These are phyloP conservation scores for Didymella pinodella DNA, from an alignment of 2,329 filamentous ascomycete species.

Conservation along the genomic window DNA sequence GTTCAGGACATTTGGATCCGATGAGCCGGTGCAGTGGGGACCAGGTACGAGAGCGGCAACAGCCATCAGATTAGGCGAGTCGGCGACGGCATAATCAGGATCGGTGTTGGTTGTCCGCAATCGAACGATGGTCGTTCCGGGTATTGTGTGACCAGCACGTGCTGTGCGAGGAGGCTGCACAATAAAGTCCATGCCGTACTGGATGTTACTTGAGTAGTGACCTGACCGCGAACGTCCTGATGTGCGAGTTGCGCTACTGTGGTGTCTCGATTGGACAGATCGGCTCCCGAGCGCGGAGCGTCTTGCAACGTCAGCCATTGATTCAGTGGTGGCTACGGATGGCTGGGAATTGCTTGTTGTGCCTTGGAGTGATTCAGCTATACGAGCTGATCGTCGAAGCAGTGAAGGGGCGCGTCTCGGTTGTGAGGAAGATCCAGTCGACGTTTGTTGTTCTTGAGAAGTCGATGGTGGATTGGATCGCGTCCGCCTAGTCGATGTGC, in stretches of 20 bases:
- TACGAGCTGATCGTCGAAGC: conserved; percentile 44
- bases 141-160: conserved; percentile 42
- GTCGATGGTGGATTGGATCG: conserved; percentile 32
- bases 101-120: conserved; percentile 44
- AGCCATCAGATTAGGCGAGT: conserved; percentile 46
- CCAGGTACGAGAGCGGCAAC: conserved; percentile 45
- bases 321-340: conserved; percentile 25
- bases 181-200: conserved; percentile 51
- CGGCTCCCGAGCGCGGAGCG: conserved; percentile 43
- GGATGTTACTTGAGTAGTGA: conserved; percentile 40
- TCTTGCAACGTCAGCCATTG: conserved; percentile 52
- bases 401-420: conserved; percentile 31
- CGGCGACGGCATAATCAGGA: conserved; percentile 42
- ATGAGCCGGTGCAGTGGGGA: conserved; percentile 36
- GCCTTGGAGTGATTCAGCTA: conserved; percentile 43
- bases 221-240: conserved; percentile 37
- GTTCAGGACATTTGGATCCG: conserved; percentile 43
- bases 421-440: conserved; percentile 30
- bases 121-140: conserved; percentile 46
- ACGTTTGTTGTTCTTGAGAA: conserved; percentile 21
- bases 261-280: conserved; percentile 43
- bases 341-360: conserved; percentile 31
- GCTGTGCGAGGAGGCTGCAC: conserved; percentile 48
- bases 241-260: conserved; percentile 31
- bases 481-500: conserved; percentile 36